Percentiles rank a stretch among this genome's conserved stretches.
phyloP scores from a whole-genome alignment of 805 yeast genomes.

The Wickerhamomyces bisporus region DNA sequence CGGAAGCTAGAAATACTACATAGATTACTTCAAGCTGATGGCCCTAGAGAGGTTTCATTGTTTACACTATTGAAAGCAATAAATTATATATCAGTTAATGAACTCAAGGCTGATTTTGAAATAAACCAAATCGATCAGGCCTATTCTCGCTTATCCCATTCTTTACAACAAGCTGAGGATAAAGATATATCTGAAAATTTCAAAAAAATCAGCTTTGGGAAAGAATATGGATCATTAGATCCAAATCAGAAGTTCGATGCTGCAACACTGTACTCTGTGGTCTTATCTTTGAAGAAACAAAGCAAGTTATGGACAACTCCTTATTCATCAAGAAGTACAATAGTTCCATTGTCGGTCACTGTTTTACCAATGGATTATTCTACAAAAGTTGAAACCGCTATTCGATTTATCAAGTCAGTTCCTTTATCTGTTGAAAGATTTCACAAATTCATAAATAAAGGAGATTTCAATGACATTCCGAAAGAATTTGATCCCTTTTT shows the following conservation, averaged over 20 bases:
- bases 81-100: conserved; percentile 26
- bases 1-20: conserved; percentile 42
- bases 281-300: conserved; percentile 46
- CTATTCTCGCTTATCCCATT: conserved; percentile 20
- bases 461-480: conserved; percentile 3
- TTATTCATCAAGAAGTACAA: conserved; percentile 25
- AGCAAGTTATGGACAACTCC: conserved; percentile 39
- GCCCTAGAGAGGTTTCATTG: conserved; percentile 37
- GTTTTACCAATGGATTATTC: conserved; percentile 37
- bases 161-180: conserved; percentile 14
- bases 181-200: conserved; percentile 22
- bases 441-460: conserved; percentile 14
- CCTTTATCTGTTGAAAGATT: conserved; percentile 22
- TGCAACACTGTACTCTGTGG: conserved; percentile 36
- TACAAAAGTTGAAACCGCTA: conserved; percentile 28
- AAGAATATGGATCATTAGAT: conserved; percentile 9
- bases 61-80: conserved; percentile 34
- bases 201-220: conserved; percentile 11
- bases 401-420: conserved; percentile 24
- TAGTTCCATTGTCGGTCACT: conserved; percentile 39
- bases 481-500: conserved; percentile 33
- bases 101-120: conserved; percentile 15
- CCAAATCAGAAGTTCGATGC: conserved; percentile 15
- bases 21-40: conserved; percentile 34
- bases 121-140: conserved; percentile 19